phyloP scores from a whole-genome alignment of 495 filamentous ascomycete species.

The Pyronema domesticum region DNA sequence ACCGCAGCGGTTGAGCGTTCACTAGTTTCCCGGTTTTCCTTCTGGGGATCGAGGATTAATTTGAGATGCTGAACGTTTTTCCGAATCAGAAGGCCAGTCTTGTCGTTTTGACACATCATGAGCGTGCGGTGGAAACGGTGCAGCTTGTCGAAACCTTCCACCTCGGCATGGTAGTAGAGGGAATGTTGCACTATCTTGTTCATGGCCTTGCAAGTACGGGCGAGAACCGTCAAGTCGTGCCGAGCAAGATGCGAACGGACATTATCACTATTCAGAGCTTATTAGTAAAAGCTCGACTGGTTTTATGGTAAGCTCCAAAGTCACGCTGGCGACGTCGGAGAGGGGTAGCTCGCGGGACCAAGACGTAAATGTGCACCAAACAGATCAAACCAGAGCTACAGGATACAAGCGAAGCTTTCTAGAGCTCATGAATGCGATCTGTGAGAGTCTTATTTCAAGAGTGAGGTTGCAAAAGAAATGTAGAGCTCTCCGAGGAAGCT shows the following conservation, averaged over 20 bases:
- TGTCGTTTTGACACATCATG: conserved; percentile 22
- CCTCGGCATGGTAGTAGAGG: conserved; percentile 24
- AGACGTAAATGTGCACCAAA: neutral
- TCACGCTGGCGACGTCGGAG: neutral
- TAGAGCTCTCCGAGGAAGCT: conserved; percentile 60
- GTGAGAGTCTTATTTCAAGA: neutral
- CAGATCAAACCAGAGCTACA: neutral
- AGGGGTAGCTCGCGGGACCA: neutral
- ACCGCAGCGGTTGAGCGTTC: neutral
- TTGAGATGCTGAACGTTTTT: conserved; percentile 24
- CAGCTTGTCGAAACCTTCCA: conserved; percentile 22
- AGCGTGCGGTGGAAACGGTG: conserved; percentile 24
- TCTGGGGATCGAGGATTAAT: conserved; percentile 25
- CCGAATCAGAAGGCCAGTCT: conserved; percentile 21
- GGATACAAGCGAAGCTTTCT: neutral
- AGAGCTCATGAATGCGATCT: neutral
- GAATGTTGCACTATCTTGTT: conserved; percentile 26
- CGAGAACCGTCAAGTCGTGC: conserved; percentile 18
- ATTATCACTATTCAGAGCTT: conserved; percentile 15
- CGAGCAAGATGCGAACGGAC: conserved; percentile 24
- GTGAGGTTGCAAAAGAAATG: neutral
- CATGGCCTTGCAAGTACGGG: conserved; percentile 22
- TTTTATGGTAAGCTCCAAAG: neutral
- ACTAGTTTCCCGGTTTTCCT: neutral
- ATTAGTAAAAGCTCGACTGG: neutral